Conservation (phyloP, 2,329 filamentous ascomycete genomes). For the Ceratocystis alfenasii region DNA sequence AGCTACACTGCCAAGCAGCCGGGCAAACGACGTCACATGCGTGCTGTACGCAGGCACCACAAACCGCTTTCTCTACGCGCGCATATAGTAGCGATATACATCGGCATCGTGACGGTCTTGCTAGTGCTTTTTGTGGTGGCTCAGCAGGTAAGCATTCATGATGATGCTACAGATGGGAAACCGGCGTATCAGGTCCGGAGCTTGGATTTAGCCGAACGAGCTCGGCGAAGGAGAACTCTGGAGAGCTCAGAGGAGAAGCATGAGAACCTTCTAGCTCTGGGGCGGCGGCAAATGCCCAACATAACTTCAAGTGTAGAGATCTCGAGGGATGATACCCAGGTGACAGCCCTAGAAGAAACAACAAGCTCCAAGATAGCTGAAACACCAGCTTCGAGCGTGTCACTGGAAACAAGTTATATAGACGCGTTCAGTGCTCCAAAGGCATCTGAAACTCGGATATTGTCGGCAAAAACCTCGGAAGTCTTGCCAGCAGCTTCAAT, state of each 20-base stretch:
- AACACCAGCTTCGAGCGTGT: neutral
- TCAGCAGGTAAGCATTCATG: slow-evolving; percentile 7
- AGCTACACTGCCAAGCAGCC: neutral
- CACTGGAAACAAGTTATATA: neutral
- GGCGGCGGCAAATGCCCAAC: neutral
- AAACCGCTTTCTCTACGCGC: slow-evolving; percentile 13
- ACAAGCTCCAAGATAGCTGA: neutral
- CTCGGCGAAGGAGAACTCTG: neutral
- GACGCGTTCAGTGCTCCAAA: no score
- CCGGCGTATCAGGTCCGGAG: slow-evolving; percentile 14
- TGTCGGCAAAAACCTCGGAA: no score
- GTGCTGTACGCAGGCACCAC: slow-evolving; percentile 1
- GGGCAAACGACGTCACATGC: neutral
- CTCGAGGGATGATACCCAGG: neutral
- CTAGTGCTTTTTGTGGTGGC: slow-evolving; percentile 7
- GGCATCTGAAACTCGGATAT: neutral
- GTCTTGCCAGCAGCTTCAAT: no score
- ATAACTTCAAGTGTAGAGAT: neutral
- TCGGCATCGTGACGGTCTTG: slow-evolving; percentile 9
- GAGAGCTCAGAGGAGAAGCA: neutral
- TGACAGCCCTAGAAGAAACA: neutral
- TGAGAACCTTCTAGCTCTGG: neutral
- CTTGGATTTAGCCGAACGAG: neutral
- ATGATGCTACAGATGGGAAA: neutral
- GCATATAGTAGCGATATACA: neutral